These are phyloP conservation scores for Croton laevigatus DNA, from an alignment of 441 rosid genomes.

Conservation along the genomic window DNA sequence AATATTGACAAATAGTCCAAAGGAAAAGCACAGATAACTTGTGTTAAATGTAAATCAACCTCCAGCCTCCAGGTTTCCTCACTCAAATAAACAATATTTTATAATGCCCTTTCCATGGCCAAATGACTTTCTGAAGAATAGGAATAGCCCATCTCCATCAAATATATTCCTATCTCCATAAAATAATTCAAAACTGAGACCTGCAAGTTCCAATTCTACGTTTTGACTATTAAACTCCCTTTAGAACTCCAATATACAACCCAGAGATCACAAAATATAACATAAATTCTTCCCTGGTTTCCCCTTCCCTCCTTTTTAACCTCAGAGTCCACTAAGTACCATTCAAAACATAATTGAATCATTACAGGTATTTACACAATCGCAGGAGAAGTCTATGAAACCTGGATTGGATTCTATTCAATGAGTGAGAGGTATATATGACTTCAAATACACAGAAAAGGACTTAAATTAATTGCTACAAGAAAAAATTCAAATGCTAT, in stretches of 20 bases:
- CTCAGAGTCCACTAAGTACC: neutral
- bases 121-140: neutral
- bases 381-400: neutral
- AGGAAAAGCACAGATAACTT: neutral
- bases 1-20: constrained; percentile 4
- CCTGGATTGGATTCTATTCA: neutral
- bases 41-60: neutral
- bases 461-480: neutral
- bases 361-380: neutral
- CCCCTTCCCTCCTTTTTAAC: neutral
- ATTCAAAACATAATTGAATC: neutral
- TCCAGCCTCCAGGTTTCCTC: constrained; percentile 2
- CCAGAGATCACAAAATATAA: too few relatives aligned
- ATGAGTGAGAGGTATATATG: neutral
- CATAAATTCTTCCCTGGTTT: neutral
- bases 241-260: neutral
- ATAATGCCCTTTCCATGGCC: neutral
- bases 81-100: constrained; percentile 3
- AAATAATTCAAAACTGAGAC: neutral
- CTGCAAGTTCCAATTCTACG: neutral
- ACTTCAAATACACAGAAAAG: neutral
- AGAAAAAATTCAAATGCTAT: neutral
- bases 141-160: neutral
- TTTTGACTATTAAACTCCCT: neutral
- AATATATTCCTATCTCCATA: neutral